Percentiles rank a stretch among this genome's conserved stretches.
phyloP scores from a whole-genome alignment of 2,329 filamentous ascomycete genomes.

The Apiospora malaysiana region DNA sequence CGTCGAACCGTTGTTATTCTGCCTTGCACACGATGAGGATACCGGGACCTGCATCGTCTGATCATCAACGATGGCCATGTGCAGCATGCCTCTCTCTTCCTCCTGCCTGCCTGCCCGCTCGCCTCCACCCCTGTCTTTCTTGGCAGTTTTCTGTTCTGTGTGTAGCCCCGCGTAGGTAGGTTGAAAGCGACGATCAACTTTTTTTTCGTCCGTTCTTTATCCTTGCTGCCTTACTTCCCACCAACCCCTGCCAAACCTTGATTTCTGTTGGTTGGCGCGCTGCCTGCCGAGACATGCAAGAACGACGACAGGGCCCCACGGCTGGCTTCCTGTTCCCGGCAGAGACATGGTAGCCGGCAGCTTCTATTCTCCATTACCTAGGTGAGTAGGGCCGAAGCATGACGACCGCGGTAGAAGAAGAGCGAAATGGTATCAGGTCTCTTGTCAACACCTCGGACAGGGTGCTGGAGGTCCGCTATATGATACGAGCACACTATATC shows the following conservation, averaged over 20 bases:
- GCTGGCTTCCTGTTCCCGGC: background rate
- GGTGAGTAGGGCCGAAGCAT: background rate
- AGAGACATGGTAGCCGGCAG: background rate
- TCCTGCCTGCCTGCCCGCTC: background rate
- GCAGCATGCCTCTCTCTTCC: background rate
- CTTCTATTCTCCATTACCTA: background rate
- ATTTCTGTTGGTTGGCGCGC: background rate
- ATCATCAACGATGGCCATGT: slow-evolving; percentile 5
- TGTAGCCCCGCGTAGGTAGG: slow-evolving; percentile 12
- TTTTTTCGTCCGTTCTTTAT: background rate
- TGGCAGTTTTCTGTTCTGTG: background rate
- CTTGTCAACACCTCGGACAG: background rate
- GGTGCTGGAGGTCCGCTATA: background rate
- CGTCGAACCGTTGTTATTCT: background rate
- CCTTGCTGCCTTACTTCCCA: slow-evolving; percentile 8
- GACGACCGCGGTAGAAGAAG: background rate
- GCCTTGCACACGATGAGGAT: slow-evolving; percentile 3
- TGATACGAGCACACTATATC: too few species aligned
- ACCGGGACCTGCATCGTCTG: slow-evolving; percentile 14
- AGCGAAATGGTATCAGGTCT: too few species aligned
- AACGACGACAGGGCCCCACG: background rate
- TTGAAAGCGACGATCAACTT: background rate
- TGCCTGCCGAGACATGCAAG: background rate
- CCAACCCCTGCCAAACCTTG: background rate
- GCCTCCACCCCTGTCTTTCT: background rate